A percentile compares a stretch with the other conserved stretches of the same genome.
phyloP scores from a whole-genome alignment of 176 grass and related monocot species.

The Tillandsia fasciculata region DNA sequence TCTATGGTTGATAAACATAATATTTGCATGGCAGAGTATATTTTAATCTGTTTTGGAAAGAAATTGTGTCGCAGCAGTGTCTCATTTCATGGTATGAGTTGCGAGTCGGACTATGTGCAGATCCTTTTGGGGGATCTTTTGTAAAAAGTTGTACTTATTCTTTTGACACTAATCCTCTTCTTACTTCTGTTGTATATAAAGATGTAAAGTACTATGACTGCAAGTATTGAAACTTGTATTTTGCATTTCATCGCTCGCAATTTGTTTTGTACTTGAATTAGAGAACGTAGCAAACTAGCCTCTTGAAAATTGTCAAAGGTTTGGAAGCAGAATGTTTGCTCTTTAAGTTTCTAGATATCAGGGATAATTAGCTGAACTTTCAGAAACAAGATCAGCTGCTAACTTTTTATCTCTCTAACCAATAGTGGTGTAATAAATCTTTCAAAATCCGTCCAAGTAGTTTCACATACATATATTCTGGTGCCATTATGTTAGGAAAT shows the following conservation, averaged over 20 bases:
- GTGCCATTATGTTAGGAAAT: background rate
- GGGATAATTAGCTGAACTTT: background rate
- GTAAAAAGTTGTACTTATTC: background rate
- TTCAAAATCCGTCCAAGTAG: background rate
- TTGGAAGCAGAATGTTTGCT: background rate
- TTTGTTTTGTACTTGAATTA: no score
- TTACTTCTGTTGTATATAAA: background rate
- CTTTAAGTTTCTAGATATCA: background rate
- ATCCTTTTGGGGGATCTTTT: background rate
- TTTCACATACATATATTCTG: background rate
- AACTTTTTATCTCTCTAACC: background rate
- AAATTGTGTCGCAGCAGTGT: background rate
- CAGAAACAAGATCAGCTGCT: background rate
- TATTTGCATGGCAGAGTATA: background rate
- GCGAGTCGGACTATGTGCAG: background rate
- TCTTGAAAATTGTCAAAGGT: background rate
- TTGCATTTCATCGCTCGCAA: no score
- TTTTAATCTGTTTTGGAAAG: background rate
- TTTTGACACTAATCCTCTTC: background rate
- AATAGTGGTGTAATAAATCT: background rate
- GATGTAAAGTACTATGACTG: no score
- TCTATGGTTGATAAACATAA: background rate
- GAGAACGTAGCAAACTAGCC: no score
- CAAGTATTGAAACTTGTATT: no score
- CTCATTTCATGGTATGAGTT: background rate